Evolutionary conservation across 805 yeast genomes (phyloP).

Genomic region (Sporopachydermia quercuum): DNA sequence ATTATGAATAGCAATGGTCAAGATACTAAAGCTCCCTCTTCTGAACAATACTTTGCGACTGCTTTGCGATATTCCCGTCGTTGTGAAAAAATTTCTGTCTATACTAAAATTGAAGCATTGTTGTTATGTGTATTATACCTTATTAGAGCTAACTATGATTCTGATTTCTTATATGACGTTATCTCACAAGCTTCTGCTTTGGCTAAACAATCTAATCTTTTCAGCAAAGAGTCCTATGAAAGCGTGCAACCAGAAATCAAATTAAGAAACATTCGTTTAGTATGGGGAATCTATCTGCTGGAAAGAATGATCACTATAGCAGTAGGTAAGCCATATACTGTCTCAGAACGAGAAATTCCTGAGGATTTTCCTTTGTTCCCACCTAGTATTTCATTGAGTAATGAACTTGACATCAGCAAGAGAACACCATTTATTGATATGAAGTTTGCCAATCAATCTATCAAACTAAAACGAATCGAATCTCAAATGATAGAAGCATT

Average conservation of each 20-base stretch:
- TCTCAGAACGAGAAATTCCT: slow-evolving; percentile 37
- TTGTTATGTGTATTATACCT: slow-evolving; percentile 38
- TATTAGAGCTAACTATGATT: slow-evolving; percentile 46
- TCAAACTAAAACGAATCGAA: slow-evolving; percentile 42
- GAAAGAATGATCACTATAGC: slow-evolving; percentile 50
- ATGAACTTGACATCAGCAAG: slow-evolving; percentile 8
- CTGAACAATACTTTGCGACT: slow-evolving; percentile 41
- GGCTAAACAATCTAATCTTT: slow-evolving; percentile 16
- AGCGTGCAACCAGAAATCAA: slow-evolving; percentile 21
- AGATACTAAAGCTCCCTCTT: slow-evolving; percentile 35
- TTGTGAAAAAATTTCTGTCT: slow-evolving; percentile 24
- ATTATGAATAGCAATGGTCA: slow-evolving; percentile 41
- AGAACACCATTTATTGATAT: slow-evolving; percentile 12
- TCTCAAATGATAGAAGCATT: slow-evolving; percentile 41
- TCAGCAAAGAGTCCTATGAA: slow-evolving; percentile 11
- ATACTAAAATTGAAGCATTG: slow-evolving; percentile 37
- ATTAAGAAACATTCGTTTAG: slow-evolving; percentile 28
- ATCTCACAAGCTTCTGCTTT: slow-evolving; percentile 36
- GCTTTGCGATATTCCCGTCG: slow-evolving; percentile 42
- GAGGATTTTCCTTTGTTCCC: slow-evolving; percentile 32
- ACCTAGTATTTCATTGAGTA: slow-evolving; percentile 8
- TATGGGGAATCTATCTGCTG: slow-evolving; percentile 50
- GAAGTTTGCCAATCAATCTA: slow-evolving; percentile 41
- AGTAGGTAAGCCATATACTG: slow-evolving; percentile 40
- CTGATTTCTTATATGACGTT: slow-evolving; percentile 36